These are phyloP conservation scores for Panus rudis DNA, from an alignment of 768 basidiomycete species.

Conservation along the genomic window DNA sequence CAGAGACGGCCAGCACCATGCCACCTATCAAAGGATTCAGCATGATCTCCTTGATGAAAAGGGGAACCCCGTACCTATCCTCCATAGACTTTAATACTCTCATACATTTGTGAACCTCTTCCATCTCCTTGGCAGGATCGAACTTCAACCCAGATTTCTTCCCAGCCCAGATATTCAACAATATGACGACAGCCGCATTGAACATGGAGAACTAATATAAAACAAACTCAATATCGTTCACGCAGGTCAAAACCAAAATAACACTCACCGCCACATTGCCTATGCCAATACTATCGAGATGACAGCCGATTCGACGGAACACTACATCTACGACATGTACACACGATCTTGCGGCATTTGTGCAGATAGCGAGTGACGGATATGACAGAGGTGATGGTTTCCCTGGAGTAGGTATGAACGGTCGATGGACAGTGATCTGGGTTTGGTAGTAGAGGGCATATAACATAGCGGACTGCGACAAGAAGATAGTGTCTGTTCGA, in stretches of 20 bases:
- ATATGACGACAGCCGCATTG: constrained; percentile 33
- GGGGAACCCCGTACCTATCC: constrained; percentile 19
- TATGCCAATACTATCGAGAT: too few species aligned
- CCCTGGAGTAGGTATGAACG: constrained; percentile 63
- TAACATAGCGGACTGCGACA: constrained; percentile 31
- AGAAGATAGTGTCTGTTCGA: constrained; percentile 11
- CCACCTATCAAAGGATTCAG: constrained; percentile 25
- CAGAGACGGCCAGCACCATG: constrained; percentile 37
- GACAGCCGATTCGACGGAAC: constrained; percentile 18
- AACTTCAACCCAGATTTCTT: constrained; percentile 20
- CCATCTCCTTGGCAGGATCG: constrained; percentile 29
- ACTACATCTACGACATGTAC: constrained; percentile 35
- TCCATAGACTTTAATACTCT: constrained; percentile 26
- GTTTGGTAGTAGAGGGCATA: constrained; percentile 37
- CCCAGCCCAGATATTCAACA: constrained; percentile 38
- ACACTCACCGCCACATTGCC: neutral
- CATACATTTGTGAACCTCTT: constrained; percentile 36
- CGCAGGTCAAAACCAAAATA: neutral
- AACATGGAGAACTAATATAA: constrained; percentile 27
- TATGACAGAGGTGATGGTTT: constrained; percentile 36
- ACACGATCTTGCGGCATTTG: constrained; percentile 39
- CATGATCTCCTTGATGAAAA: neutral
- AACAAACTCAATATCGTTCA: neutral
- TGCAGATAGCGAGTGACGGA: constrained; percentile 44
- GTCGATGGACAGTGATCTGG: constrained; percentile 68